These are phyloP conservation scores for Cicer judaicum DNA, from an alignment of 306 rosid species.

Conservation along the genomic window DNA sequence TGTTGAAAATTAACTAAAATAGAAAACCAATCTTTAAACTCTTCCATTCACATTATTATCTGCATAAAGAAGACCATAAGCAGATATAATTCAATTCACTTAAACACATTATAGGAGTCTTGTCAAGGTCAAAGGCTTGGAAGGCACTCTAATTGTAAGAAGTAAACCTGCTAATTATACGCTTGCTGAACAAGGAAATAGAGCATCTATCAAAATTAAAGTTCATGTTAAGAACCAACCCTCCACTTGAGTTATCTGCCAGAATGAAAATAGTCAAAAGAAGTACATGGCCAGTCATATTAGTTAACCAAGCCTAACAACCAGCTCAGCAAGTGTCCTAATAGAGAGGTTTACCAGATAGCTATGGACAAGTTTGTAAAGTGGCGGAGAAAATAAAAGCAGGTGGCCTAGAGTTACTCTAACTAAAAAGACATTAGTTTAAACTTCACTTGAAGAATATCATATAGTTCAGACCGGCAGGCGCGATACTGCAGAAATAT, in stretches of 20 bases:
- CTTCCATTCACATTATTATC: conserved; percentile 87
- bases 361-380: neutral
- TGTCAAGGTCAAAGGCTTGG: conserved; percentile 49
- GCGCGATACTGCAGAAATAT: too few species aligned
- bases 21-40: conserved; percentile 80
- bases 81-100: conserved; percentile 57
- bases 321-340: neutral
- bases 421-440: conserved; percentile 7
- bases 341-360: neutral
- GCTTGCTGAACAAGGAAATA: conserved; percentile 28
- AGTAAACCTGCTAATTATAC: conserved; percentile 44
- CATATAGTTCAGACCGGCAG: too few species aligned
- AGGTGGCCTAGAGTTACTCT: neutral
- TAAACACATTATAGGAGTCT: conserved; percentile 44
- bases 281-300: neutral
- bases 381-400: neutral
- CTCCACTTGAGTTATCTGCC: conserved; percentile 1
- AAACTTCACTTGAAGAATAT: neutral
- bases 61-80: conserved; percentile 84
- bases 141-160: conserved; percentile 44
- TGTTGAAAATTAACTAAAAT: too few species aligned
- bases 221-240: conserved; percentile 19
- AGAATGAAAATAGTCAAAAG: neutral
- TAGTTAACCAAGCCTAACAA: neutral
- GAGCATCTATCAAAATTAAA: conserved; percentile 16